A percentile compares a stretch with the other conserved stretches of the same genome.
Evolutionary conservation across 176 grass and related monocot genomes (phyloP).

Genomic region (Bolboschoenus planiculmis): DNA sequence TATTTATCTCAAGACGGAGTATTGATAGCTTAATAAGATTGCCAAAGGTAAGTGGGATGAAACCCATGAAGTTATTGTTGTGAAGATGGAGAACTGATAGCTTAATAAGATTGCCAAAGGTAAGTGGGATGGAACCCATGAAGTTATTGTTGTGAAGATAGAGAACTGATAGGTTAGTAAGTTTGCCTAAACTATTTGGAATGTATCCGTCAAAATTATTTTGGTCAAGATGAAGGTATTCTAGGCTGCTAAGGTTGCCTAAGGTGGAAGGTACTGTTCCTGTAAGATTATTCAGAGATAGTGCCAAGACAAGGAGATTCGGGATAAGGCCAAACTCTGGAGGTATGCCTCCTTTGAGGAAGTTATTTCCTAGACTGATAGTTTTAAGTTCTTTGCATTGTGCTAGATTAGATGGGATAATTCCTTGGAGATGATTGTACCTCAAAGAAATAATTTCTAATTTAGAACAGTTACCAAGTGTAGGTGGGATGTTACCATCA

Average conservation of each 20-base stretch:
- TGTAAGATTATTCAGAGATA: not conserved
- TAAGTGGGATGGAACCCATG: not conserved
- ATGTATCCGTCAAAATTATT: not conserved
- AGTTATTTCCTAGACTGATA: not conserved
- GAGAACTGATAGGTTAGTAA: not conserved
- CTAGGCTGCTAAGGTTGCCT: not conserved
- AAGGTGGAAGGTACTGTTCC: not conserved
- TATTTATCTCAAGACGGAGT: too few species aligned
- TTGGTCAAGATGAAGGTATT: not conserved
- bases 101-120: not conserved
- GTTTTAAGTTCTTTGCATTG: not conserved
- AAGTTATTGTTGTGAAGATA: not conserved
- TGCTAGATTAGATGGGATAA: not conserved
- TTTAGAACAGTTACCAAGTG: not conserved
- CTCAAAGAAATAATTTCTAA: not conserved
- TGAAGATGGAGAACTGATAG: not conserved
- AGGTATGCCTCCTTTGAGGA: not conserved
- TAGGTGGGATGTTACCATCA: not conserved
- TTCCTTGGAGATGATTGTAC: not conserved
- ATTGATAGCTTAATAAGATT: too few species aligned
- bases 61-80: not conserved
- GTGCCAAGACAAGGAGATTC: not conserved
- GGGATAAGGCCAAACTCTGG: not conserved
- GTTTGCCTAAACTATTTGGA: not conserved
- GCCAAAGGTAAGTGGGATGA: not conserved